Conservation (phyloP, 371 early-diverging fungal species). For the Mortierella sp. region DNA sequence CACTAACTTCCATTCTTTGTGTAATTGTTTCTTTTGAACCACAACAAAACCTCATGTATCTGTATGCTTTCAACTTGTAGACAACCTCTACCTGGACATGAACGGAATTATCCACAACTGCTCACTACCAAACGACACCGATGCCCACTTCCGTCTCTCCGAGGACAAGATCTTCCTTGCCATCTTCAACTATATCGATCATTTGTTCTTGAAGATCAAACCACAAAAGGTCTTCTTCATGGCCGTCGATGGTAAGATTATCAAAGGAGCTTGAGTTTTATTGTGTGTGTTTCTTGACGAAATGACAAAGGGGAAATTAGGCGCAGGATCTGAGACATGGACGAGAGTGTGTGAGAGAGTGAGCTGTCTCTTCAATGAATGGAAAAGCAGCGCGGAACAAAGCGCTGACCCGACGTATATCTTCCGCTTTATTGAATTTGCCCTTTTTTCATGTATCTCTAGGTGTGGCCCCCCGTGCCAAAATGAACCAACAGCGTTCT, state of each 20-base stretch:
- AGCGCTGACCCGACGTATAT: neutral
- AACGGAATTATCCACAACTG: slow-evolving; percentile 99
- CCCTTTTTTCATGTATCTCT: neutral
- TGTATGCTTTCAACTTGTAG: slow-evolving; percentile 42
- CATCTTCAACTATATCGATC: slow-evolving; percentile 97
- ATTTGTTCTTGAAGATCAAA: slow-evolving; percentile 91
- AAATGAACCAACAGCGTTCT: slow-evolving; percentile 99
- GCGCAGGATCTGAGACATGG: neutral
- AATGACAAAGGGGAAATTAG: neutral
- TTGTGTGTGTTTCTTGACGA: neutral
- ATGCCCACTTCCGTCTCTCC: slow-evolving; percentile 79
- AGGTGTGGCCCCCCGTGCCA: slow-evolving; percentile 99
- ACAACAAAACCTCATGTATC: neutral
- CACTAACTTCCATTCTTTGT: no score
- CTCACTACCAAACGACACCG: slow-evolving; percentile 94
- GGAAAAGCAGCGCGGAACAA: neutral
- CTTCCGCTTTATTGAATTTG: neutral
- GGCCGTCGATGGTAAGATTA: slow-evolving; percentile 91
- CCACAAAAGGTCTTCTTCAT: slow-evolving; percentile 97
- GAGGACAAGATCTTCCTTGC: slow-evolving; percentile 96
- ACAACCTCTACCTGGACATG: slow-evolving; percentile 99
- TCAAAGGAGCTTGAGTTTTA: neutral
- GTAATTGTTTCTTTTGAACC: neutral
- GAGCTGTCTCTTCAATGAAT: neutral
- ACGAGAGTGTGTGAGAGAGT: neutral